phyloP scores from a whole-genome alignment of 441 rosid genomes.

The Adansonia grandidieri region DNA sequence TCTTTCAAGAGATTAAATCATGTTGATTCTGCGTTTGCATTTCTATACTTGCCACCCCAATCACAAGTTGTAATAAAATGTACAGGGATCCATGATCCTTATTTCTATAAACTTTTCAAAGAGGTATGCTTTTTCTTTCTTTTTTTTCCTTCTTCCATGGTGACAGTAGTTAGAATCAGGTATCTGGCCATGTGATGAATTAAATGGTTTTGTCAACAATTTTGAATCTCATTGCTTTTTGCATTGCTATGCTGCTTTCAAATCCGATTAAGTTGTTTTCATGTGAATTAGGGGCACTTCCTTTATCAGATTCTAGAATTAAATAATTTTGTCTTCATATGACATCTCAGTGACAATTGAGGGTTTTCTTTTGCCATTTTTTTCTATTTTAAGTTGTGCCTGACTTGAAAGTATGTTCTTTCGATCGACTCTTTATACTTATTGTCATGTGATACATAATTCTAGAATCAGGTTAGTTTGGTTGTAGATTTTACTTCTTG shows the following conservation, averaged over 20 bases:
- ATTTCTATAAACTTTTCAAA: background rate
- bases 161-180: background rate
- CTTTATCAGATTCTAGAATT: no score
- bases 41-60: background rate
- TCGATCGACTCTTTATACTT: no score
- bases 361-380: no score
- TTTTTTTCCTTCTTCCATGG: background rate
- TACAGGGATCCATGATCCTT: background rate
- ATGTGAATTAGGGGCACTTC: no score
- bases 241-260: background rate
- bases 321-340: no score
- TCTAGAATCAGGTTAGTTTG: no score
- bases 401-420: no score
- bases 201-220: background rate
- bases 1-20: background rate
- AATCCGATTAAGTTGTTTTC: background rate
- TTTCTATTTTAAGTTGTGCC: no score
- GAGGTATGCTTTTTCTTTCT: background rate
- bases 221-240: background rate
- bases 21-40: background rate
- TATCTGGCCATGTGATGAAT: background rate
- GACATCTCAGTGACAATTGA: no score
- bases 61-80: slow-evolving; percentile 1
- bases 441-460: no score
- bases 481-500: no score